These are phyloP conservation scores for Gentiana macrophylla DNA, from an alignment of 257 asterid genomes.

Conservation along the genomic window DNA sequence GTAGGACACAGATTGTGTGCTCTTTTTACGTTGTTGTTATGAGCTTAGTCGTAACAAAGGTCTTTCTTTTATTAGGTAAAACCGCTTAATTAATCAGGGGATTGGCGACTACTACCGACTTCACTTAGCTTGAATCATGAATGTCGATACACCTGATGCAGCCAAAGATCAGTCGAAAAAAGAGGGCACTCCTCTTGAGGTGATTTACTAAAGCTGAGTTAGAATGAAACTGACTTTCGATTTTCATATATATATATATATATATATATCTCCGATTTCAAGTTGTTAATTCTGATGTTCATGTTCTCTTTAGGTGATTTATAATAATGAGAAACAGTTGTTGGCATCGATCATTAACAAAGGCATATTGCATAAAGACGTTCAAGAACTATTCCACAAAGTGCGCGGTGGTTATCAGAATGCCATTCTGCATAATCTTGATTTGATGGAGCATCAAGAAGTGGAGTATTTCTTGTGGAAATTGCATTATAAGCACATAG, in stretches of 20 bases:
- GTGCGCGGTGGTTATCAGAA: conserved; percentile 48
- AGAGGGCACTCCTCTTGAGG: conserved; percentile 43
- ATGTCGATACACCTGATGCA: conserved; percentile 9
- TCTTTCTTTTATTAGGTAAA: conserved; percentile 3
- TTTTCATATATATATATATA: neutral
- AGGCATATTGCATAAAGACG: conserved; percentile 46
- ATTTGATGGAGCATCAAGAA: conserved; percentile 50
- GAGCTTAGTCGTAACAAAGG: too few relatives aligned
- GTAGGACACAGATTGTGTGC: too few relatives aligned
- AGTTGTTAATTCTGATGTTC: conserved; percentile 7
- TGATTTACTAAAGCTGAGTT: conserved; percentile 20
- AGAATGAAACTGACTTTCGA: neutral
- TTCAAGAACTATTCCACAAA: conserved; percentile 42
- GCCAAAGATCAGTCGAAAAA: conserved; percentile 24
- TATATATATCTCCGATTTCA: neutral
- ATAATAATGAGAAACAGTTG: conserved; percentile 45
- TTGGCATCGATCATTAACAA: conserved; percentile 42
- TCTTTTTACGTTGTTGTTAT: too few relatives aligned
- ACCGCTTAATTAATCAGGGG: conserved; percentile 3
- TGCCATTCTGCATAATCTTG: conserved; percentile 36
- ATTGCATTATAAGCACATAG: conserved; percentile 79
- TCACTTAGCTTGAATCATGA: conserved; percentile 19
- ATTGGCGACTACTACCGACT: conserved; percentile 2
- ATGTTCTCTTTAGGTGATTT: conserved; percentile 31
- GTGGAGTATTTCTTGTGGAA: conserved; percentile 75